Base-by-base conservation (phyloP, 345 rosid species). In the Luvunga scandens region DNA sequence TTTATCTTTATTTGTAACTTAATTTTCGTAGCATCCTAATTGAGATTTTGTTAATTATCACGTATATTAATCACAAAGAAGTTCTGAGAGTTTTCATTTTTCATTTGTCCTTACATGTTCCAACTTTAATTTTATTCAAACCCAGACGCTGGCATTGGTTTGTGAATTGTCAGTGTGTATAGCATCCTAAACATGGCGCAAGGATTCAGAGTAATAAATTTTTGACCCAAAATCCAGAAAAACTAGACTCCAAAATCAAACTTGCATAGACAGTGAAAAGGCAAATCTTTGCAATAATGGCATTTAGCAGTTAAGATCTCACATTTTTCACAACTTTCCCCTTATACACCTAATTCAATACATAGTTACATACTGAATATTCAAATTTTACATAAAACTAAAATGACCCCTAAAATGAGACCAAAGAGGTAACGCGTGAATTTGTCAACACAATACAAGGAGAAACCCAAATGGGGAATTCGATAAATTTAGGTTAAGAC, bases 61-160 rank as follows among this genome's bases (percentile, higher is more conserved):
- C 80, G 79, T 83, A 81, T 75, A 71, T 67, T 82, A 73, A 67
- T 66, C 14, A 61, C 59, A 80, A 53, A 70, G 25, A 69, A 64
- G 45, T 70, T 83, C 64, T 75, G 66, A 5, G 64, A n/a, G 24
- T 31, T 62, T 21, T 73, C 66, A n/a, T 6, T 65, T 63, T 45
- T 30, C 39, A 24, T 42, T 27, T 73, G 28, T 39, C 48, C 60
- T 45, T 28, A 19, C 61, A 33, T 48, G 31, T 22, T 3, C 62
- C 50, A 45, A 2, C 16, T 60, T 72, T 25, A 45, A 3, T 62
- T 16, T 27, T 9, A 55, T 56, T 48, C 38, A 71, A 78, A 71
- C 63, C 60, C 64, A 67, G 4, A 30, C 30, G 5, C 24, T 48
- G 13, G 57, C 48, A 30, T 63, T 22, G 61, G 69, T 75, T 75